Percentiles rank a stretch among this genome's conserved stretches.
phyloP scores from a whole-genome alignment of 805 yeast species.

The Metschnikowia koreensis region DNA sequence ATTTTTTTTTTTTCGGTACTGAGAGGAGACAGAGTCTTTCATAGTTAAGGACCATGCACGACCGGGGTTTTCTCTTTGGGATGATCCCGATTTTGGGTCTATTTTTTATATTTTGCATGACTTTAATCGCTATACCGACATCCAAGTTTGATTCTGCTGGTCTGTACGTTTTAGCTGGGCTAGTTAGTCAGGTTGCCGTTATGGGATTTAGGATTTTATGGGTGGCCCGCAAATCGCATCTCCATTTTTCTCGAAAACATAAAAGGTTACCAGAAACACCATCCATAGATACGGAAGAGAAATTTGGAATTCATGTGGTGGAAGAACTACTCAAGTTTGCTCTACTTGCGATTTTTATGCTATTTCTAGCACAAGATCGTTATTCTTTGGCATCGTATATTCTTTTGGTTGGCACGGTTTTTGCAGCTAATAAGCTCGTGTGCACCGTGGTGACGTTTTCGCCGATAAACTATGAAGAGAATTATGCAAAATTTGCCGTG shows the following conservation, averaged over 20 bases:
- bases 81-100: slow-evolving; percentile 4
- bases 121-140: not conserved
- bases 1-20: not conserved
- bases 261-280: slow-evolving; percentile 13
- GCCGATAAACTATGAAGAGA: slow-evolving; percentile 10
- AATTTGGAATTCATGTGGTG: slow-evolving; percentile 10
- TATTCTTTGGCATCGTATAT: slow-evolving; percentile 2
- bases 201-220: slow-evolving; percentile 3
- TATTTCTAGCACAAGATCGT: not conserved
- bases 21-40: not conserved
- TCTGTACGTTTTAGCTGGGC: slow-evolving; percentile 1
- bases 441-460: slow-evolving; percentile 10
- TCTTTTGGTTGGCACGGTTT: slow-evolving; percentile 6
- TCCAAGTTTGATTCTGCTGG: not conserved
- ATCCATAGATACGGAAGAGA: slow-evolving; percentile 2
- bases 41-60: slow-evolving; percentile 6
- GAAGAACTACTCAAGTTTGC: slow-evolving; percentile 10
- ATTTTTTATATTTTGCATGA: not conserved
- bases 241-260: not conserved
- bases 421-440: slow-evolving; percentile 12
- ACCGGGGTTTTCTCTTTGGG: not conserved
- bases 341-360: slow-evolving; percentile 2
- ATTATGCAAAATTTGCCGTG: slow-evolving; percentile 9
- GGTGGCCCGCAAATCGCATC: slow-evolving; percentile 8
- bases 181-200: slow-evolving; percentile 8